Evolutionary conservation across 495 filamentous ascomycete genomes (phyloP), one percentile per base, ranked within the genome.

Genomic region (Hypoxylon lenormandii): DNA sequence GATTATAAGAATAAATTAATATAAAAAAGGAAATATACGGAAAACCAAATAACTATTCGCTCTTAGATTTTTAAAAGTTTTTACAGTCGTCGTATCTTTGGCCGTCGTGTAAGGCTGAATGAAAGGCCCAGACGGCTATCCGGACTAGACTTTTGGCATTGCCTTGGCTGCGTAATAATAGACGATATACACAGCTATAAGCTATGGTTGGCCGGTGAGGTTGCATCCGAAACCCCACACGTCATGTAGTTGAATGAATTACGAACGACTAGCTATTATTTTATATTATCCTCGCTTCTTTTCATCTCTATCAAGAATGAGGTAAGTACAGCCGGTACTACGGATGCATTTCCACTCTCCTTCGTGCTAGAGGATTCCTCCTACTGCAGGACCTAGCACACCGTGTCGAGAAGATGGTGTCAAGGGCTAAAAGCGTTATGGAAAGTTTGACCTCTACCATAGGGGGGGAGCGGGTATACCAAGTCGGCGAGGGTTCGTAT

Each of bases 271-370:
- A 36, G 47, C 18, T 55, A 23, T 15, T 15, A 45, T 28, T 47
- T 8, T 28, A 50, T 45, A 60, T 53, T 52, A 58, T 65, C 46
- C 38, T 60, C 61, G 40, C 16, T 48, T 61, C 33, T 66, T 66
- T 8, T 47, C 28, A 30, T 19, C 37, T 60, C 18, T 21, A 19
- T 46, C 28, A 15, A 58, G 8, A 53, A 71, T 62, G 15, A 42
- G 62, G 68, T 21, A 71, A 58, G 68, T 71, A 49, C 48, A 71
- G 26, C 57, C 68, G 68, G 57, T 40, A 57, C 40, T 11, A 51
- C 43, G 45, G 36, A 26, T 54, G 21, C 16, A 18, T 48, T 56
- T 33, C 40, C 53, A 46, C 45, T 53, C 26, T 52, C 23, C 6
- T 38, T 57, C 23, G 60, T 52, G 45, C 64, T 28, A 64, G 55